Conservation (phyloP, 345 rosid species). For the Microcos paniculata region DNA sequence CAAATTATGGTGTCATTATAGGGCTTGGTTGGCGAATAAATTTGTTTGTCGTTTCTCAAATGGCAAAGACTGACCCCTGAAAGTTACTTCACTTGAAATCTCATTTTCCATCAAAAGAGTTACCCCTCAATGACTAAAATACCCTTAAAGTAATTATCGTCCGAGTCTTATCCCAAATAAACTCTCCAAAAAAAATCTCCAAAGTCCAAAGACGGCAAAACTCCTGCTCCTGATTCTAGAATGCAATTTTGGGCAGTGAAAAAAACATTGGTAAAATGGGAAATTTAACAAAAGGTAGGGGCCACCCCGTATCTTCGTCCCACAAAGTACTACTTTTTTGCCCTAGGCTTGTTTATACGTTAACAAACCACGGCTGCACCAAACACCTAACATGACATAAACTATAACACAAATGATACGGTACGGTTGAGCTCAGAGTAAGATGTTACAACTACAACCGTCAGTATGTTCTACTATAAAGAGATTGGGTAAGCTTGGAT, state of each 20-base stretch:
- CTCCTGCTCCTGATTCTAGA: no score
- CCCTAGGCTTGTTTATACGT: conserved; percentile 18
- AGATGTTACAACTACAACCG: background rate
- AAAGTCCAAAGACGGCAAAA: background rate
- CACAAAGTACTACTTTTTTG: conserved; percentile 1
- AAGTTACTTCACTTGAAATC: conserved; percentile 27
- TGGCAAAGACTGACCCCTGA: conserved; percentile 11
- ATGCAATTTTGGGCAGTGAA: background rate
- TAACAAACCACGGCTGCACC: conserved; percentile 4
- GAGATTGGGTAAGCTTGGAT: background rate
- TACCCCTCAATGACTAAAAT: conserved; percentile 19
- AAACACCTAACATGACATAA: conserved; percentile 7
- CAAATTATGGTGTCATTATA: conserved; percentile 44
- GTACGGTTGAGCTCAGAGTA: background rate
- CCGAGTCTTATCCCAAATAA: background rate
- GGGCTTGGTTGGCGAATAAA: conserved; percentile 38
- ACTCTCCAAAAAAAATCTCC: no score
- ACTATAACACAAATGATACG: background rate
- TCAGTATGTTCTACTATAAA: background rate
- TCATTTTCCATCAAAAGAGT: conserved; percentile 43
- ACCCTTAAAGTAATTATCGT: conserved; percentile 16
- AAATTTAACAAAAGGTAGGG: background rate
- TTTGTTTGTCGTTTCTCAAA: conserved; percentile 44
- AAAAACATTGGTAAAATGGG: background rate
- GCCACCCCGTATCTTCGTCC: conserved; percentile 48